Evolutionary conservation across 1,284 basidiomycete genomes (phyloP).

Genomic region (Pyrrhoderma noxium): DNA sequence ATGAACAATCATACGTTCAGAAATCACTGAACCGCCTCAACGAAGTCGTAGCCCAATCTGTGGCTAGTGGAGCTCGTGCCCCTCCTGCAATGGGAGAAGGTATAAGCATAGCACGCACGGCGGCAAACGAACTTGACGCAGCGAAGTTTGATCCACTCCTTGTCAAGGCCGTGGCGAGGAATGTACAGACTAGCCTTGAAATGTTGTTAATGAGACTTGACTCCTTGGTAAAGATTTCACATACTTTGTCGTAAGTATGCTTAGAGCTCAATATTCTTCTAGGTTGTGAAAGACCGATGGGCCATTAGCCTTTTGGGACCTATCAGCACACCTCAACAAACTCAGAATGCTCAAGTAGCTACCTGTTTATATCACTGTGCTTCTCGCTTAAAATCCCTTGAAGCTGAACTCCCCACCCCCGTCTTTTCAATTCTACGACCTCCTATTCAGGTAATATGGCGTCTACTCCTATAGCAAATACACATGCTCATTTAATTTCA

Average conservation of each 20-base stretch:
- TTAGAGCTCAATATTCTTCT: not conserved
- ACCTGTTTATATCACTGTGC: constrained; percentile 76
- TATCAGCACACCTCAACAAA: constrained; percentile 69
- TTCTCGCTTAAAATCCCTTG: constrained; percentile 59
- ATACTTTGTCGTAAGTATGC: not conserved
- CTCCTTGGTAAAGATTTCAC: constrained; percentile 45
- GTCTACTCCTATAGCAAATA: not conserved
- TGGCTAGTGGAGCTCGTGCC: constrained; percentile 55
- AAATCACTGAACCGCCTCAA: constrained; percentile 77
- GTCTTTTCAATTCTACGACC: constrained; percentile 57
- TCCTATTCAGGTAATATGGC: constrained; percentile 48
- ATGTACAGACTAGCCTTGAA: constrained; percentile 60
- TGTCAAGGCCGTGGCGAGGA: constrained; percentile 70
- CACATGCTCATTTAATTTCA: constrained; percentile 1
- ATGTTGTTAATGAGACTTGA: constrained; percentile 58
- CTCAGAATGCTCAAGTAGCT: constrained; percentile 67
- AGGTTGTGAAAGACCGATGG: constrained; percentile 74
- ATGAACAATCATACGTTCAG: constrained; percentile 81
- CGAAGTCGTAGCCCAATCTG: constrained; percentile 69
- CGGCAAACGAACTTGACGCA: constrained; percentile 88
- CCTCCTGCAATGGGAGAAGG: constrained; percentile 76
- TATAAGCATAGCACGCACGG: constrained; percentile 61
- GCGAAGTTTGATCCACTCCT: constrained; percentile 90
- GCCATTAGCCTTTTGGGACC: constrained; percentile 73
- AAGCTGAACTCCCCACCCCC: constrained; percentile 61